These are phyloP conservation scores for Hyaloscypha variabilis DNA, from an alignment of 495 filamentous ascomycete species.

Conservation along the genomic window DNA sequence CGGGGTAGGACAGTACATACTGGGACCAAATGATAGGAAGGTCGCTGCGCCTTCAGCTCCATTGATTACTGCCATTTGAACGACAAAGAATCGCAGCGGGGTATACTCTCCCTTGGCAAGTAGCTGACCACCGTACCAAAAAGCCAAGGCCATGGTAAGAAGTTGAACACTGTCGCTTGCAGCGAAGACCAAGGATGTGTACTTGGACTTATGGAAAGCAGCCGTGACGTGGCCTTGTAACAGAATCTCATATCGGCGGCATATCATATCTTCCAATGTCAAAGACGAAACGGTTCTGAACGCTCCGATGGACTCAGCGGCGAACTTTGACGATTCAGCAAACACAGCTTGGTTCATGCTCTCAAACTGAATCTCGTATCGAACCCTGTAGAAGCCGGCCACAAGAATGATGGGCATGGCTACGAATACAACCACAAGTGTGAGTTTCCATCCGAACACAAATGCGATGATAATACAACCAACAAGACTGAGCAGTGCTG, in stretches of 20 bases:
- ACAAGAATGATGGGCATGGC: conserved; percentile 52
- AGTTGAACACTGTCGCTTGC: conserved; percentile 52
- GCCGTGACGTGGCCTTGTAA: conserved; percentile 52
- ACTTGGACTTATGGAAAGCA: conserved; percentile 53
- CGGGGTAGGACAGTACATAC: conserved; percentile 8
- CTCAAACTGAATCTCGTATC: conserved; percentile 56
- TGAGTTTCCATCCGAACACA: conserved; percentile 60
- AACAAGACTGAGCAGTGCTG: conserved; percentile 50
- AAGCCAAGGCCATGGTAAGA: conserved; percentile 57
- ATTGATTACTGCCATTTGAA: conserved; percentile 38
- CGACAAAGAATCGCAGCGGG: conserved; percentile 36
- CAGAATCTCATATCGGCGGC: conserved; percentile 47
- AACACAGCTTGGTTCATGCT: conserved; percentile 53
- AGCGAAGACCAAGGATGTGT: conserved; percentile 53
- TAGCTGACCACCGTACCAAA: conserved; percentile 52
- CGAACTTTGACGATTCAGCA: conserved; percentile 57
- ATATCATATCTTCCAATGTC: conserved; percentile 56
- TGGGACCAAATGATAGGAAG: conserved; percentile 26
- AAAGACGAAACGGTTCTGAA: conserved; percentile 59
- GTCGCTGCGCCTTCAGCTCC: conserved; percentile 34
- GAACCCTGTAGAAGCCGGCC: conserved; percentile 53
- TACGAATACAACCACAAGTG: conserved; percentile 45
- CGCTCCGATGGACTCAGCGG: conserved; percentile 57
- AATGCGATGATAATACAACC: conserved; percentile 53
- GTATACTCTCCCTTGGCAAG: conserved; percentile 31